Conservation (phyloP, 2,329 filamentous ascomycete genomes). For the Aureobasidium sp. region DNA sequence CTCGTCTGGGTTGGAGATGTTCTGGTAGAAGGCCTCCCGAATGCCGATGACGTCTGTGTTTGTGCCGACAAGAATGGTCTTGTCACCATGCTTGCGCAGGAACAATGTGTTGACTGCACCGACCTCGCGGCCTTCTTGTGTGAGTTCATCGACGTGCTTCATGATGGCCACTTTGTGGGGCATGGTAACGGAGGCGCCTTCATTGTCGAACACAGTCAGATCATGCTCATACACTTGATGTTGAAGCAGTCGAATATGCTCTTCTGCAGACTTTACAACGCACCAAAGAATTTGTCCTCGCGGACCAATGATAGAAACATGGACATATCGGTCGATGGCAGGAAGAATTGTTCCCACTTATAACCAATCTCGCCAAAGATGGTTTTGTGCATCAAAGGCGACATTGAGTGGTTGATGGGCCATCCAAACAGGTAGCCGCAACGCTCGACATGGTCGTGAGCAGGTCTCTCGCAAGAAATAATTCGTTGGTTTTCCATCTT, state of each 20-base stretch:
- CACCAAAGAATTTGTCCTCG: slow-evolving; percentile 55
- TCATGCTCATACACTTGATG: not conserved
- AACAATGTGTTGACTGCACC: slow-evolving; percentile 77
- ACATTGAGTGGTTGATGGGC: slow-evolving; percentile 49
- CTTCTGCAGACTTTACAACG: slow-evolving; percentile 12
- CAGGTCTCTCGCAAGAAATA: slow-evolving; percentile 6
- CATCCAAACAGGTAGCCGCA: slow-evolving; percentile 50
- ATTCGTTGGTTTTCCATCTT: slow-evolving; percentile 2
- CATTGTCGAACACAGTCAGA: not conserved
- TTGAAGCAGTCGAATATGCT: not conserved
- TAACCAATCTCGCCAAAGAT: slow-evolving; percentile 44
- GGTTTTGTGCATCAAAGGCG: slow-evolving; percentile 46
- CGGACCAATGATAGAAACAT: slow-evolving; percentile 41
- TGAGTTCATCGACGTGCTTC: slow-evolving; percentile 62
- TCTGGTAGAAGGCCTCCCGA: slow-evolving; percentile 56
- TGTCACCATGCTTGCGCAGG: slow-evolving; percentile 44
- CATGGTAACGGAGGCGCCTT: slow-evolving; percentile 65
- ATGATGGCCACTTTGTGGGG: slow-evolving; percentile 75
- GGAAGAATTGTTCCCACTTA: slow-evolving; percentile 44
- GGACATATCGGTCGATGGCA: slow-evolving; percentile 37
- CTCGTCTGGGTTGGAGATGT: slow-evolving; percentile 33
- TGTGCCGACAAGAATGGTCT: slow-evolving; percentile 55
- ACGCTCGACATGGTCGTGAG: slow-evolving; percentile 32
- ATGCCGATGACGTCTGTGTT: slow-evolving; percentile 79
- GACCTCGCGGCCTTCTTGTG: slow-evolving; percentile 61